These are phyloP conservation scores for Globisporangium cystogenes DNA, from an alignment of 352 stramenopile species.

Conservation along the genomic window DNA sequence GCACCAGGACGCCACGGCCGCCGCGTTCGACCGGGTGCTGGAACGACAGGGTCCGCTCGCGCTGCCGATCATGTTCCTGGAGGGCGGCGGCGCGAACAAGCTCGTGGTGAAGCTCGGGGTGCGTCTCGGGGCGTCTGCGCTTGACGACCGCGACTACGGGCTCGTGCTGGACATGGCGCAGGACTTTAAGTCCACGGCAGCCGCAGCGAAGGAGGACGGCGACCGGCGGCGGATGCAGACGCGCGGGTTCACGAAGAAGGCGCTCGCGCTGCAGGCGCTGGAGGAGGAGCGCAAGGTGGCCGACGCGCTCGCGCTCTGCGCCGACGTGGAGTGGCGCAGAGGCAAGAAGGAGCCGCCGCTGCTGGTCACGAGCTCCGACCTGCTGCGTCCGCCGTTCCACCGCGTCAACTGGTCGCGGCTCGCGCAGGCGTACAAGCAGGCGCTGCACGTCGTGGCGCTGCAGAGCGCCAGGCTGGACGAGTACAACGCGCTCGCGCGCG, in stretches of 20 bases:
- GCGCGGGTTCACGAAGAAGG: conserved; percentile 34
- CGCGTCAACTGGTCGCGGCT: conserved; percentile 43
- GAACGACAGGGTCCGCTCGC: conserved; percentile 28
- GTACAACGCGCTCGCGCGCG: conserved; percentile 46
- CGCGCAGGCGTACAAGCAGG: conserved; percentile 42
- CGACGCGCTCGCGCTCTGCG: conserved; percentile 13
- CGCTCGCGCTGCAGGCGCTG: conserved; percentile 15
- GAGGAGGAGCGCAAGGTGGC: conserved; percentile 16
- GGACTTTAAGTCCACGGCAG: conserved; percentile 24
- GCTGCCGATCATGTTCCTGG: conserved; percentile 52
- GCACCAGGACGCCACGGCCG: conserved; percentile 39
- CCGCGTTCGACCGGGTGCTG: conserved; percentile 49
- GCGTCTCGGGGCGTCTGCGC: conserved; percentile 30
- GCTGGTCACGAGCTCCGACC: conserved; percentile 39
- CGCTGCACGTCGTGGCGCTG: conserved; percentile 28
- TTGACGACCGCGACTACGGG: conserved; percentile 63
- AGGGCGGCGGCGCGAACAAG: conserved; percentile 18
- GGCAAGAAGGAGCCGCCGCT: conserved; percentile 12
- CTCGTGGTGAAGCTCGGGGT: conserved; percentile 46
- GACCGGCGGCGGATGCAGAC: conserved; percentile 21
- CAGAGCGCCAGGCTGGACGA: conserved; percentile 55
- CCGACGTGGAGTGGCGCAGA: conserved; percentile 44
- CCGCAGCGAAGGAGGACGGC: background rate
- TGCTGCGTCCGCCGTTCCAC: conserved; percentile 49
- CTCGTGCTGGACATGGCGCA: conserved; percentile 53